Percentiles rank a stretch among this genome's conserved stretches.
These are phyloP conservation scores for Colletotrichum tropicicola DNA, from an alignment of 2,329 filamentous ascomycete species.

Conservation along the genomic window DNA sequence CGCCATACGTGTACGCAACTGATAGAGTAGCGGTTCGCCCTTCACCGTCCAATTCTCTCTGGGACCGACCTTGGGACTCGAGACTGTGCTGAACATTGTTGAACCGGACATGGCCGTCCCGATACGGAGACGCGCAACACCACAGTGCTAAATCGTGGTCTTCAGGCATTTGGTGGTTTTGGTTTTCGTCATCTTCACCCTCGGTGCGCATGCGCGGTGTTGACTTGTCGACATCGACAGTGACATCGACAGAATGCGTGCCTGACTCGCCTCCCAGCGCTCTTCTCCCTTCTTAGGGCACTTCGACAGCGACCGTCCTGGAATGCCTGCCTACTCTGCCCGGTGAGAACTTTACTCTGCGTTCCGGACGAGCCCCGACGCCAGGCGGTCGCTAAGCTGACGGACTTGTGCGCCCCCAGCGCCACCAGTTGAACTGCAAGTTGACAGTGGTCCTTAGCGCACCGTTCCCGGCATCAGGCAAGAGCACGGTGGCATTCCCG, in stretches of 20 bases:
- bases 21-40: too few species aligned
- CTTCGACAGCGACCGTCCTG: too few species aligned
- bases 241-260: not conserved
- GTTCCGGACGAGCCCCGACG: not conserved
- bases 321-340: too few species aligned
- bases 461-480: not conserved
- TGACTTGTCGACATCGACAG: not conserved
- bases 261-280: not conserved
- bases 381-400: not conserved
- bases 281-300: too few species aligned
- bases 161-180: too few species aligned
- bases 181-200: not conserved
- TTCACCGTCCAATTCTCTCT: not conserved
- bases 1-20: too few species aligned
- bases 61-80: conserved; percentile 3
- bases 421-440: not conserved
- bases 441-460: not conserved
- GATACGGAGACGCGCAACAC: conserved; percentile 13
- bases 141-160: too few species aligned
- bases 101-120: conserved; percentile 3
- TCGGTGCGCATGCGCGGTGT: too few species aligned
- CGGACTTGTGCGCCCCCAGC: too few species aligned
- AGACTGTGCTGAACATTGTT: not conserved
- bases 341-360: not conserved
- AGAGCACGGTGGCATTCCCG: not conserved